phyloP scores from a whole-genome alignment of 768 basidiomycete species.

The Hygrophoropsis aurantiaca region DNA sequence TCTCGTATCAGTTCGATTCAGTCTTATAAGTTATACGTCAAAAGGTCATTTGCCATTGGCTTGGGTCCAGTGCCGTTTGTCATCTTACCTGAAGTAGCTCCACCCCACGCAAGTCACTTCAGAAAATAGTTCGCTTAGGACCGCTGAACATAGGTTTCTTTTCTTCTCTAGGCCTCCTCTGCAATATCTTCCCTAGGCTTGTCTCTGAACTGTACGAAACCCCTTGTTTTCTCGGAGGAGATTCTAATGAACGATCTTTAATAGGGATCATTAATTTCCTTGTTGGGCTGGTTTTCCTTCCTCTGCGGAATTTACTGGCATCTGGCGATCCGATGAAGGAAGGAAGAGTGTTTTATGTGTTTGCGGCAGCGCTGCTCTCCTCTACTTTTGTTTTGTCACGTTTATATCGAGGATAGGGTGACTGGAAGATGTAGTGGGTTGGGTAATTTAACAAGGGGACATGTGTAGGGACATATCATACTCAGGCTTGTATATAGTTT shows the following conservation, averaged over 20 bases:
- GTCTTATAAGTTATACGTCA: no score
- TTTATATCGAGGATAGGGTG: slow-evolving; percentile 26
- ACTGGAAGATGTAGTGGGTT: no score
- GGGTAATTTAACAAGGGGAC: no score
- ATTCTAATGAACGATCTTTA: slow-evolving; percentile 7
- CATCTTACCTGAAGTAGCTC: slow-evolving; percentile 88
- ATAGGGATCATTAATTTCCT: slow-evolving; percentile 84
- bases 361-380: slow-evolving; percentile 54
- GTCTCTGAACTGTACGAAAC: slow-evolving; percentile 69
- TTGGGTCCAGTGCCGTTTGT: slow-evolving; percentile 93
- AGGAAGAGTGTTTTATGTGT: slow-evolving; percentile 87
- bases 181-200: slow-evolving; percentile 74
- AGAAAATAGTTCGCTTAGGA: no score
- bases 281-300: slow-evolving; percentile 84
- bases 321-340: slow-evolving; percentile 59
- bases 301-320: slow-evolving; percentile 73
- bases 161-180: slow-evolving; percentile 64
- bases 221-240: no score
- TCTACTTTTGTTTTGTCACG: slow-evolving; percentile 21
- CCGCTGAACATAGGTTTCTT: slow-evolving; percentile 1
- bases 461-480: no score
- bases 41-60: slow-evolving; percentile 83
- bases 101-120: slow-evolving; percentile 57
- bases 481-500: no score
- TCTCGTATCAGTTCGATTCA: no score